A percentile compares a stretch with the other conserved stretches of the same genome.
Evolutionary conservation across 2,329 filamentous ascomycete species (phyloP).

Genomic region (Talaromyces sp.): DNA sequence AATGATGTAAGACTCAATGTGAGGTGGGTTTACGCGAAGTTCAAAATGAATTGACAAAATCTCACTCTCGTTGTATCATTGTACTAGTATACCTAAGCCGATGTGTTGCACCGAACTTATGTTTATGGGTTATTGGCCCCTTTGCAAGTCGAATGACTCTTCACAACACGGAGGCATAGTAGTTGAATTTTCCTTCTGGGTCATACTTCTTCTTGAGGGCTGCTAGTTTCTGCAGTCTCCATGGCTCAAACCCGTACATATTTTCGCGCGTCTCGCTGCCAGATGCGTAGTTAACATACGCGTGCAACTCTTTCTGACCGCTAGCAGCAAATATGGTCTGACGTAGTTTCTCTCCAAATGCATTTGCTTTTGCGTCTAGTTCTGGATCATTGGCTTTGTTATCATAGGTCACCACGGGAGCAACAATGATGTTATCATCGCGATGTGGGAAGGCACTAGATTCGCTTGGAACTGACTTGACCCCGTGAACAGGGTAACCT

Average conservation of each 20-base stretch:
- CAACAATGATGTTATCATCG: constrained; percentile 36
- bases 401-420: constrained; percentile 36
- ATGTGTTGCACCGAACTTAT: background rate
- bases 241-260: constrained; percentile 48
- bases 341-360: constrained; percentile 37
- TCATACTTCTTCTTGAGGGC: constrained; percentile 49
- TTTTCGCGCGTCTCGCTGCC: constrained; percentile 41
- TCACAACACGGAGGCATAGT: constrained; percentile 23
- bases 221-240: constrained; percentile 45
- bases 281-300: constrained; percentile 51
- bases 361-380: constrained; percentile 30
- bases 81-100: too few species aligned
- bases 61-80: too few species aligned
- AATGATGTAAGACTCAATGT: too few species aligned
- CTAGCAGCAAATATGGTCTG: constrained; percentile 33
- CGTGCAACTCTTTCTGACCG: constrained; percentile 30
- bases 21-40: too few species aligned
- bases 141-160: background rate
- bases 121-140: constrained; percentile 7
- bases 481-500: constrained; percentile 44
- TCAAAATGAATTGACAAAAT: too few species aligned
- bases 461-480: constrained; percentile 31
- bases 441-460: constrained; percentile 44
- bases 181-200: constrained; percentile 40
- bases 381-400: constrained; percentile 20